Evolutionary conservation across 805 yeast genomes (phyloP), one percentile per base, ranked within the genome.

Genomic region (Peterozyma xylosa): DNA sequence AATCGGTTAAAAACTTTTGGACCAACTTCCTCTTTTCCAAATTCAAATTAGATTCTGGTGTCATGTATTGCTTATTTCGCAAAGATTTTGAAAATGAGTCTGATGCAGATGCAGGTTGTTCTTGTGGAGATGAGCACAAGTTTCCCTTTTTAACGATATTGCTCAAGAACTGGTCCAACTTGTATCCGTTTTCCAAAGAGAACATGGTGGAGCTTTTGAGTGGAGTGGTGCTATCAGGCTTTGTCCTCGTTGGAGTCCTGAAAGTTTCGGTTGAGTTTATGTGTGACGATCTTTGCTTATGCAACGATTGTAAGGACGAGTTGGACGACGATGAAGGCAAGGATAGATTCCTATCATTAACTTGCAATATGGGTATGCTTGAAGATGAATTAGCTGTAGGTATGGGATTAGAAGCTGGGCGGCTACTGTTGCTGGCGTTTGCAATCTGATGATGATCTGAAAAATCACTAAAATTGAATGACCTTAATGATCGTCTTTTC

Each of bases 21-120:
- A 42, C 50, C 45, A 48, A 42, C 32, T 46, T 35, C 35, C 41
- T 35, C 35, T 45, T 45, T 18, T 48, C 48, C 18, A n/a, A n/a
- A 6, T 37, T 43, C 14, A 21, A 33, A n/a, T 27, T 37, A 11
- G 38, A 15, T 15, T 41, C 43, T 10, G 38, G 9, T 29, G n/a
- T 33, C 17, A 38, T 30, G 33, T 17, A 14, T 29, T 21, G 27
- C 10, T 14, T 18, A 9, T 18, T 37, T 37, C n/a, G 17, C 13
- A 16, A 5, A 15, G 33, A 14, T 37, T 13, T 13, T 37, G 32
- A 17, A 14, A 10, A 15, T 13, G 18, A 13, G 21, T 9, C 11
- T 2, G 21, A 18, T 39, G 37, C 37, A 21, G 35, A 41, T 15
- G n/a, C 33, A 14, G 16, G 38, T 11, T 33, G 42, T 21, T 29